Evolutionary conservation across 495 filamentous ascomycete species (phyloP).

Genomic region (Lindgomyces ingoldianus): DNA sequence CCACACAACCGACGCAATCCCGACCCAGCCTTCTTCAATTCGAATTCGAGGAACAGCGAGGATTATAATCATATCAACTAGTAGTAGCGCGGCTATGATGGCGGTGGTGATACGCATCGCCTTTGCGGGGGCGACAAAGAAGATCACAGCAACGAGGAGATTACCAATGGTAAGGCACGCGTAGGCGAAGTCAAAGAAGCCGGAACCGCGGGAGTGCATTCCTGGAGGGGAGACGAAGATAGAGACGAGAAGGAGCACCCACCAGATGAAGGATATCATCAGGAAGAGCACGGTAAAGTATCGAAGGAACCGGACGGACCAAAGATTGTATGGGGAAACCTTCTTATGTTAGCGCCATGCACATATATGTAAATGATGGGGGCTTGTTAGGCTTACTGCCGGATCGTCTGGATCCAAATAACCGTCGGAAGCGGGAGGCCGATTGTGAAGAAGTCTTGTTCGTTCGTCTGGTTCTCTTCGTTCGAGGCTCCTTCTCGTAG

Average conservation of each 20-base stretch:
- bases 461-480: conserved; percentile 63
- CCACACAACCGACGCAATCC: conserved; percentile 82
- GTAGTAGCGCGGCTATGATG: conserved; percentile 67
- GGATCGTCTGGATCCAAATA: conserved; percentile 93
- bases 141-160: conserved; percentile 73
- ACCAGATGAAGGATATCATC: conserved; percentile 79
- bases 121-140: conserved; percentile 81
- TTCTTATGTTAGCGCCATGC: conserved; percentile 40
- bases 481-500: conserved; percentile 15
- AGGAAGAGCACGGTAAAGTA: conserved; percentile 73
- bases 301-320: conserved; percentile 77
- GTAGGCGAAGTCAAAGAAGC: conserved; percentile 79
- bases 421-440: conserved; percentile 54
- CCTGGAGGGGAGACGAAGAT: conserved; percentile 85
- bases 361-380: background rate
- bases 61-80: conserved; percentile 78
- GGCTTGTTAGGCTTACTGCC: conserved; percentile 59
- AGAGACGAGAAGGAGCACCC: conserved; percentile 80
- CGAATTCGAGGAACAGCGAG: conserved; percentile 69
- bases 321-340: conserved; percentile 95
- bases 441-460: conserved; percentile 62
- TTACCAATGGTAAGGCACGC: conserved; percentile 54
- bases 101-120: conserved; percentile 69
- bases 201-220: conserved; percentile 81
- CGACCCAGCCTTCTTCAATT: conserved; percentile 85